Base-by-base conservation (phyloP, 23 red algal species). In the Gracilaria caudata region DNA sequence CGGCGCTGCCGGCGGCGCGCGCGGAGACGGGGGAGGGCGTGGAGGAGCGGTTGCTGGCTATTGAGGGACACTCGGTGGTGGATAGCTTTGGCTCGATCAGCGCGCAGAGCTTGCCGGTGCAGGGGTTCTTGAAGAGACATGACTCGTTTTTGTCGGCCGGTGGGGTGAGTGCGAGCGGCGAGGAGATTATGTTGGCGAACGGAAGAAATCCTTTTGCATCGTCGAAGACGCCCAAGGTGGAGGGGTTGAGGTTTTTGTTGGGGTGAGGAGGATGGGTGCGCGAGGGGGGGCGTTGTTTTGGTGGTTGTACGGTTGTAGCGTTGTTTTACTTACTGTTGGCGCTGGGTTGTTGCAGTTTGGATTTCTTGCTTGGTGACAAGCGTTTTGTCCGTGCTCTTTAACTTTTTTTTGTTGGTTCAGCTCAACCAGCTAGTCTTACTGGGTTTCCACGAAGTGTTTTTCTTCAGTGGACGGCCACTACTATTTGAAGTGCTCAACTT, bases 21-120 rank as follows among this genome's bases (percentile, higher is more conserved):
- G 70, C 16, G 1, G 39, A 43, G 19, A 34, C 35, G 12, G 33
- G 4, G 13, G 40, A 46, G 3, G 70, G 8, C 39, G 39, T 21
- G 4, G 70, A 75, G 7, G 39, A 30, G 19, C 70, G 70, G 17
- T 47, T 49, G 37, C 12, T 47, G 6, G 29, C 7, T 21, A 6
- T 0, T 0, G 70, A 75, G 37, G 38, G 2, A 8, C 19, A 75
- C 8, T 75, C 70, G 4, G 70, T 75, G 2, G 70, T 75, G 8
- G 70, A 75, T 36, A 75, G 70, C 26, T 75, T 75, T 34, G 82
- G 66, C 65, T 86, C 82, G 16, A 30, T 74, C 25, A 89, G 85
- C 38, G 74, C 71, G 28, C 39, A 89, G 59, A 89, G 85, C 60
- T 21, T 89, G 30, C 85, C 85, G 32, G 85, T 89, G 85, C 85